A percentile compares a stretch with the other conserved stretches of the same genome.
Evolutionary conservation across 345 rosid species (phyloP).

Genomic region (Eucalyptus microcorys): DNA sequence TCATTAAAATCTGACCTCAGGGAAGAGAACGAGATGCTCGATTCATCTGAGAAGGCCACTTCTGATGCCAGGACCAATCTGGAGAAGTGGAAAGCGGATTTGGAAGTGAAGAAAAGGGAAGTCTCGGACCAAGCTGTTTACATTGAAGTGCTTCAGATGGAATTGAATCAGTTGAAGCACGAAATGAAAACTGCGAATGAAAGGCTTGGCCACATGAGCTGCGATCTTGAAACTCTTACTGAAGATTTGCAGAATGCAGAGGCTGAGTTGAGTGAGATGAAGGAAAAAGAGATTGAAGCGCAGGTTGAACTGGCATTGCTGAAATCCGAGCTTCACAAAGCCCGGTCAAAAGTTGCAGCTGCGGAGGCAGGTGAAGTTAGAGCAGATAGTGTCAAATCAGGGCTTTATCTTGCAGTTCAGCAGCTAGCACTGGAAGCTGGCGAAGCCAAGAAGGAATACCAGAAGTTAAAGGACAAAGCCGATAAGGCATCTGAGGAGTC

Average conservation of each 20-base stretch:
- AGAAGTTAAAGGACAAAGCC: conserved; percentile 4
- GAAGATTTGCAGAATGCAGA: conserved; percentile 3
- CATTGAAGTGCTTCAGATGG: conserved; percentile 6
- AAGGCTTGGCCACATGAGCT: background rate
- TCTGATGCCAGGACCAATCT: conserved; percentile 1
- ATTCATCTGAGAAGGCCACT: conserved; percentile 6
- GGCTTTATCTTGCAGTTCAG: conserved; percentile 19
- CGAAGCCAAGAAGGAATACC: conserved; percentile 12
- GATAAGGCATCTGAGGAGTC: background rate
- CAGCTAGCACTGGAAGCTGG: conserved; percentile 18
- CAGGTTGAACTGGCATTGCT: conserved; percentile 17
- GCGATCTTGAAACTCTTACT: conserved; percentile 1
- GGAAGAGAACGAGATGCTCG: conserved; percentile 1
- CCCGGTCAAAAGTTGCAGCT: conserved; percentile 11
- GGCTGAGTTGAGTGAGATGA: conserved; percentile 6
- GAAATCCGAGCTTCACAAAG: conserved; percentile 21
- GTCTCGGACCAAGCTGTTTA: conserved; percentile 11
- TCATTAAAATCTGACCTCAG: conserved; percentile 4
- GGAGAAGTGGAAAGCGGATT: conserved; percentile 1
- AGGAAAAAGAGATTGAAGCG: conserved; percentile 17
- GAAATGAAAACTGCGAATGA: conserved; percentile 9
- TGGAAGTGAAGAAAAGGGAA: conserved; percentile 11
- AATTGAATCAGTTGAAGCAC: conserved; percentile 4
- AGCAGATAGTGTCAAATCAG: conserved; percentile 4
- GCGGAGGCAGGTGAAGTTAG: conserved; percentile 31